A percentile compares a stretch with the other conserved stretches of the same genome.
These are phyloP conservation scores for Camellia japonica DNA, from an alignment of 148 eudicot genomes.

Conservation along the genomic window DNA sequence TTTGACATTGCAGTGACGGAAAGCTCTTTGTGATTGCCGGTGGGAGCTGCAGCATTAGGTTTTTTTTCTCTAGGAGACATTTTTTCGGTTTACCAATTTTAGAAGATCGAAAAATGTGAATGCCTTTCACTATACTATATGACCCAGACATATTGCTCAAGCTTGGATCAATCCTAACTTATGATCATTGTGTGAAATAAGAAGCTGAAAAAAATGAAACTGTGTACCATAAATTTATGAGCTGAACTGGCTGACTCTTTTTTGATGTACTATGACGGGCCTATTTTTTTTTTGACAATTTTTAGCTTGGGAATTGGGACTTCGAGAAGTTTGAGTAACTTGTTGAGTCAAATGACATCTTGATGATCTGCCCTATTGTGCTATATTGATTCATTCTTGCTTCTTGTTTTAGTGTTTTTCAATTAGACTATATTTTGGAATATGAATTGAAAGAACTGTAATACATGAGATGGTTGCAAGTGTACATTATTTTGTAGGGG, in stretches of 20 bases:
- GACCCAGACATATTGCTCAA: too few relatives aligned
- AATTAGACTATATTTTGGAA: too few relatives aligned
- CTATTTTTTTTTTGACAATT: background rate
- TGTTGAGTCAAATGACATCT: background rate
- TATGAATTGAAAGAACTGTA: too few relatives aligned
- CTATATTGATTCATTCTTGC: background rate
- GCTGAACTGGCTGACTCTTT: background rate
- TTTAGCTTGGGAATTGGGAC: background rate
- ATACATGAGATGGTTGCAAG: too few relatives aligned
- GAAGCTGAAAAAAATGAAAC: background rate
- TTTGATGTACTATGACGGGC: background rate
- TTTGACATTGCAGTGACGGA: slow-evolving; percentile 35
- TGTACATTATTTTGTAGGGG: too few relatives aligned
- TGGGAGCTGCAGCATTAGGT: slow-evolving; percentile 12
- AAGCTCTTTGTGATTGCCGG: slow-evolving; percentile 25
- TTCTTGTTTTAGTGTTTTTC: too few relatives aligned
- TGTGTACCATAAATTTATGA: background rate
- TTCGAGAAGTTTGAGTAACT: background rate
- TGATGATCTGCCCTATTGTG: background rate
- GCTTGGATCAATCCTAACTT: too few relatives aligned
- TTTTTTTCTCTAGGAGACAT: background rate
- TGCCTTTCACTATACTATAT: too few relatives aligned
- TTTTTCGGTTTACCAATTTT: slow-evolving; percentile 14
- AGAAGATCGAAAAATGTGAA: slow-evolving; percentile 22
- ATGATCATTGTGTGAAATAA: background rate